Evolutionary conservation across 306 rosid species (phyloP).

Genomic region (Cucurbita moschata): DNA sequence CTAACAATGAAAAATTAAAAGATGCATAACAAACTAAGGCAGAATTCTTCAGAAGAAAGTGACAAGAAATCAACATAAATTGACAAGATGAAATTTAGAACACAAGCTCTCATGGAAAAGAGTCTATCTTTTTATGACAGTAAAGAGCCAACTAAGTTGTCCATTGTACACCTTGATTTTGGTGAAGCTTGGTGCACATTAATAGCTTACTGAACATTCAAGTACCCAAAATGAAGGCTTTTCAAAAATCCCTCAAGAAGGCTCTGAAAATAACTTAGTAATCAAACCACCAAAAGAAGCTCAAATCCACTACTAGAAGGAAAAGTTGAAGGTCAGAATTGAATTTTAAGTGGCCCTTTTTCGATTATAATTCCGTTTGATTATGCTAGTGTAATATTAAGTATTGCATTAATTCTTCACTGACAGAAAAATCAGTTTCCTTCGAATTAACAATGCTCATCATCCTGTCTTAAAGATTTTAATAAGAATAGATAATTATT

Average conservation of each 20-base stretch:
- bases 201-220: background rate
- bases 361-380: background rate
- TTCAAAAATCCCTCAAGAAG: too few species aligned
- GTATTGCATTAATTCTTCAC: background rate
- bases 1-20: constrained; percentile 21
- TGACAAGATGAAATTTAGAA: background rate
- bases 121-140: background rate
- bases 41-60: background rate
- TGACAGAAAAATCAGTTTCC: background rate
- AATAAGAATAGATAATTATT: background rate
- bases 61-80: background rate
- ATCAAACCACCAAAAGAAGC: background rate
- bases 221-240: background rate
- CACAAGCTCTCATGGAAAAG: background rate
- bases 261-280: background rate
- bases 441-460: background rate
- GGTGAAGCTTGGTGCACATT: too few species aligned
- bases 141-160: background rate
- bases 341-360: background rate
- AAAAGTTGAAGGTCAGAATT: background rate
- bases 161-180: background rate
- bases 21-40: background rate
- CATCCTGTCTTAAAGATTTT: background rate
- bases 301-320: background rate
- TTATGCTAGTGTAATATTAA: background rate